Percentiles rank a stretch among this genome's conserved stretches.
Conservation (phyloP, 352 stramenopile genomes). For the Phytopythium sindhum region DNA sequence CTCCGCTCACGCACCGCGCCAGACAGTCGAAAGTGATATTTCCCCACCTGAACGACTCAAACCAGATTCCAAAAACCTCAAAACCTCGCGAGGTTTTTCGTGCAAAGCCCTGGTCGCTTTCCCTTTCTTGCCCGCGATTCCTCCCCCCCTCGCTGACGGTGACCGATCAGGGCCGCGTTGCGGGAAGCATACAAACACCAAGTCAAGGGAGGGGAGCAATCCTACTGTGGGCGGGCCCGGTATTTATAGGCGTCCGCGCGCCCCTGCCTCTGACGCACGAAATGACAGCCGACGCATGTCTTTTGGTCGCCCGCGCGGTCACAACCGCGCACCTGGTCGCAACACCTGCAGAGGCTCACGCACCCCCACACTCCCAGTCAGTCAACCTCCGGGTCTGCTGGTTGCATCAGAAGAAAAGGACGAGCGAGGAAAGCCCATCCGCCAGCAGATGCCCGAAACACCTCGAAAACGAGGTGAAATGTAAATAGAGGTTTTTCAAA, state of each 20-base stretch:
- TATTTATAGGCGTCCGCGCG: not conserved
- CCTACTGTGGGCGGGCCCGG: not conserved
- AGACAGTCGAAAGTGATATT: conserved; percentile 8
- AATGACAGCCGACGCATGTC: not conserved
- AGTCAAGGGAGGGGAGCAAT: not conserved
- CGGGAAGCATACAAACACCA: conserved; percentile 10
- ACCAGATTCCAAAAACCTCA: not conserved
- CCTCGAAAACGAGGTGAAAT: not conserved
- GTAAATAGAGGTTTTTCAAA: too few species aligned
- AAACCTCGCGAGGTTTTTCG: not conserved
- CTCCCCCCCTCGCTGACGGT: not conserved
- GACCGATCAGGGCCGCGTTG: conserved; percentile 4
- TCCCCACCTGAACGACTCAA: conserved; percentile 2
- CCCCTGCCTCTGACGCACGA: not conserved
- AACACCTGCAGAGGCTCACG: not conserved
- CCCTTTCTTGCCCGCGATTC: not conserved
- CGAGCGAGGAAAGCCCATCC: not conserved
- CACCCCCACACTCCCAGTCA: not conserved
- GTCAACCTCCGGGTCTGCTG: not conserved
- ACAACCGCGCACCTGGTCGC: not conserved
- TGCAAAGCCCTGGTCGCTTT: not conserved
- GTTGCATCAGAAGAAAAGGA: not conserved
- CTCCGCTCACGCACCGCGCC: conserved; percentile 1
- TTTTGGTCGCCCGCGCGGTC: not conserved
- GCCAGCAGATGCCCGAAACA: not conserved